These are phyloP conservation scores for Martiniozyma asiatica DNA, from an alignment of 1,139 yeast species.

Conservation along the genomic window DNA sequence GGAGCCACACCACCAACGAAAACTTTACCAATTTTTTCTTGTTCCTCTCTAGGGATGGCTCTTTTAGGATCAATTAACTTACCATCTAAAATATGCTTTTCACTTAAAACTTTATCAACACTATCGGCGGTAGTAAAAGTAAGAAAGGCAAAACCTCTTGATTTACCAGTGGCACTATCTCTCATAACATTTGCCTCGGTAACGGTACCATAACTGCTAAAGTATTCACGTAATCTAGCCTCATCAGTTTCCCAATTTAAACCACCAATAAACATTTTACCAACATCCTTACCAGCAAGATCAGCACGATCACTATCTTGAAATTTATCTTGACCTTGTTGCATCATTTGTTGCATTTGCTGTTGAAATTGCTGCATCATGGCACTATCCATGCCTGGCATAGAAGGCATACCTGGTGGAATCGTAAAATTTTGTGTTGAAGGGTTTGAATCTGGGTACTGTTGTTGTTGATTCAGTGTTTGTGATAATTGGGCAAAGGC, in stretches of 20 bases:
- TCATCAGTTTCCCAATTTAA: constrained; percentile 98
- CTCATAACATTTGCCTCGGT: constrained; percentile 90
- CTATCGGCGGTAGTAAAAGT: constrained; percentile 75
- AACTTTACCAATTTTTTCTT: constrained; percentile 92
- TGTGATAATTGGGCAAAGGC: constrained; percentile 4
- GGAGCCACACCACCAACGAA: constrained; percentile 98
- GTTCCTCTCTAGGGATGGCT: constrained; percentile 97
- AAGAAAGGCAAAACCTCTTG: constrained; percentile 93
- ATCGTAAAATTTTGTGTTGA: too few relatives aligned
- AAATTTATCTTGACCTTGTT: constrained; percentile 7
- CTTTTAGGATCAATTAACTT: constrained; percentile 96
- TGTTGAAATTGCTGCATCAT: constrained; percentile 29
- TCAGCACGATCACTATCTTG: constrained; percentile 20
- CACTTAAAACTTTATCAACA: constrained; percentile 78
- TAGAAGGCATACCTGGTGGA: constrained; percentile 13
- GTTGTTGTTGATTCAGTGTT: constrained; percentile 3
- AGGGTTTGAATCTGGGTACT: constrained; percentile 3
- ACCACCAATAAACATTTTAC: constrained; percentile 97
- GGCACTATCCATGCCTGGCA: constrained; percentile 5
- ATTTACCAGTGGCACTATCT: constrained; percentile 78
- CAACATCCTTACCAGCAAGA: constrained; percentile 32
- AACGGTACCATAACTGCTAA: constrained; percentile 84
- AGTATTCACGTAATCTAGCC: constrained; percentile 68
- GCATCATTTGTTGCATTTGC: constrained; percentile 16
- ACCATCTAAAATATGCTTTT: constrained; percentile 88